Evolutionary conservation across 345 rosid genomes (phyloP).

Genomic region (Salix koriyanagi): DNA sequence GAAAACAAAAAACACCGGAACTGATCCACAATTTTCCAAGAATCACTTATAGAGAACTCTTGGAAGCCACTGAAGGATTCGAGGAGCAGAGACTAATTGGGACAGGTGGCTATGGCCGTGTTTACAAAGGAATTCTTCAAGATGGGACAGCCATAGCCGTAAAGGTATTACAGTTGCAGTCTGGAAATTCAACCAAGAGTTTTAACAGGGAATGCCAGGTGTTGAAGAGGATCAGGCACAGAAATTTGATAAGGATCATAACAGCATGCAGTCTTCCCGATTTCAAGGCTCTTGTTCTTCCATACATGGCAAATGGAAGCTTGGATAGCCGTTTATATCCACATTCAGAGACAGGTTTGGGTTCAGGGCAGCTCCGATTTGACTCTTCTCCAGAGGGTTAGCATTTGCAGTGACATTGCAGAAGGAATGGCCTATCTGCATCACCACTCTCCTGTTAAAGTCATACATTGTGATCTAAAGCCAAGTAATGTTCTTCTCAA

Average conservation of each 20-base stretch:
- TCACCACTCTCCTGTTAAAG: constrained; percentile 52
- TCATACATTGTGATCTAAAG: constrained; percentile 58
- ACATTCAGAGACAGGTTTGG: constrained; percentile 23
- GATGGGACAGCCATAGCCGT: constrained; percentile 49
- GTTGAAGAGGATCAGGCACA: constrained; percentile 51
- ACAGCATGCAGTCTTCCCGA: constrained; percentile 56
- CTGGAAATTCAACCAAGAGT: constrained; percentile 48
- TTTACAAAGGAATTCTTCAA: constrained; percentile 44
- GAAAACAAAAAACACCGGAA: constrained; percentile 17
- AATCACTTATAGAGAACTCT: constrained; percentile 46
- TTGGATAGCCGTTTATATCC: constrained; percentile 46
- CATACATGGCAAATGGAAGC: constrained; percentile 56
- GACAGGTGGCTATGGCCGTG: constrained; percentile 47
- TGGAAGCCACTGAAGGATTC: constrained; percentile 45
- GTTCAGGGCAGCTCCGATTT: constrained; percentile 39
- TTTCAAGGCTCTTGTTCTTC: constrained; percentile 58
- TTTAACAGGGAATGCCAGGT: constrained; percentile 59
- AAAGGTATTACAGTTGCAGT: constrained; percentile 43
- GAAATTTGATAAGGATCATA: constrained; percentile 52
- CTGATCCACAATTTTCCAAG: constrained; percentile 43
- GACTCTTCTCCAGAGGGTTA: constrained; percentile 46
- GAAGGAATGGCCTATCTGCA: constrained; percentile 67
- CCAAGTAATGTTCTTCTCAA: constrained; percentile 64
- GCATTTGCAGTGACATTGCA: constrained; percentile 52
- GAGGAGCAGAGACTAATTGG: constrained; percentile 41